Evolutionary conservation across 2,329 filamentous ascomycete genomes (phyloP).

Genomic region (Alternaria postmessia): DNA sequence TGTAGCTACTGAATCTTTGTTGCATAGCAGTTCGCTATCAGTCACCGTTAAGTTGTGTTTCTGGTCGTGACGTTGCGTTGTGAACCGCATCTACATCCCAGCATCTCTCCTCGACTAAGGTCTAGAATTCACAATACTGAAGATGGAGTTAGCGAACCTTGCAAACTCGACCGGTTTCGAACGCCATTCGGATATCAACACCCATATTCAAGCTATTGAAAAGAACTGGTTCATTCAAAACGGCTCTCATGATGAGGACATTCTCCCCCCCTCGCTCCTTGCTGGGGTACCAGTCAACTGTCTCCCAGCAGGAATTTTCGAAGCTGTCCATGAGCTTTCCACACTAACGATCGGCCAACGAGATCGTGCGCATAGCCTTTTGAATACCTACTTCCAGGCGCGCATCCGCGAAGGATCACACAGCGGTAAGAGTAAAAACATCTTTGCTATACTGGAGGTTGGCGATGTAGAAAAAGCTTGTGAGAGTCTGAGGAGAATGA

Average conservation of each 20-base stretch:
- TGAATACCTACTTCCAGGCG: slow-evolving; percentile 22
- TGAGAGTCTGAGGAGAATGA: slow-evolving; percentile 20
- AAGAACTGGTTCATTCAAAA: slow-evolving; percentile 12
- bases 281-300: neutral
- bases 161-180: neutral
- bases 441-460: slow-evolving; percentile 11
- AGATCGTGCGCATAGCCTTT: slow-evolving; percentile 20
- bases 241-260: neutral
- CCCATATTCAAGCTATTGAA: slow-evolving; percentile 4
- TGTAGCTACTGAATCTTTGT: neutral
- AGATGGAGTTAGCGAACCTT: neutral
- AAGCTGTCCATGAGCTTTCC: slow-evolving; percentile 15
- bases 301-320: slow-evolving; percentile 3
- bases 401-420: slow-evolving; percentile 13
- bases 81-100: too few species aligned
- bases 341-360: slow-evolving; percentile 15
- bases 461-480: slow-evolving; percentile 22
- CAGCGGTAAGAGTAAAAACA: neutral
- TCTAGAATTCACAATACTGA: neutral
- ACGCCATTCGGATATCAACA: neutral
- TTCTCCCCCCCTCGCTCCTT: slow-evolving; percentile 1
- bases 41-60: neutral
- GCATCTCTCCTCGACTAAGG: neutral
- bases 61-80: neutral
- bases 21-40: neutral